Evolutionary conservation across 2,329 filamentous ascomycete genomes (phyloP), one percentile per base, ranked within the genome.

Genomic region (Trematosphaeria pertusa): DNA sequence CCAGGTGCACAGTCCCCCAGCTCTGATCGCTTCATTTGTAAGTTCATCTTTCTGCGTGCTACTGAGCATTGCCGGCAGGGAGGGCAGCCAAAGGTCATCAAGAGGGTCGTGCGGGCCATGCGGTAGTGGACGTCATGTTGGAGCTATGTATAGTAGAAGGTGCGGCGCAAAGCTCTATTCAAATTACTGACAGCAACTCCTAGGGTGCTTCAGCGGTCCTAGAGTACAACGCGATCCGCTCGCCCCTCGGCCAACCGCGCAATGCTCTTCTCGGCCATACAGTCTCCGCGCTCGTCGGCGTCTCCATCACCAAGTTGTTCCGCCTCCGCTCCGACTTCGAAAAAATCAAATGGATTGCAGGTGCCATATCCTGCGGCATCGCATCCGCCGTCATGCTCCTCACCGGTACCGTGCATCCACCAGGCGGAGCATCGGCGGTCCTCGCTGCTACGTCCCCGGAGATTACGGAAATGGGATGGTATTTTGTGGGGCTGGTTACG

Each of bases 361-460:
- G 71, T 2, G 73, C 77, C 0, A 42, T 77, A 12, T 70, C 70
- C 8, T 78, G 75, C 51, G 75, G 70, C 1, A 54, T 65, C 7
- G 71, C 77, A 4, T 75, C 73, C 5, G 63, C 73, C 18, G 69
- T 73, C 11, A 80, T 79, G 77, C 66, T 74, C 5, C 50, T 77
- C 24, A 78, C 77, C 3, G 73, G 74, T 35, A 78, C 75, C 1
- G 70, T 78, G 1, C 76, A 79, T 54, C 77, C 77, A n/a, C 77
- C 77, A 6, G 77, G 76, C 14, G 77, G 77, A 17, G 77, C 77
- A 0, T 78, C 75, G 8, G 76, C 77, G 2, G 69, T 79, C 1
- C 59, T 80, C 18, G 76, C 77, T 1, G 71, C 71, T 5, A 74
- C 72, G 3, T 64, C 73, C 3, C 59, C 71, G 2, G 56, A 63